Evolutionary conservation across 129 eudicot genomes (phyloP), one percentile per base, ranked within the genome.

Genomic region (Ambrosia trifida): DNA sequence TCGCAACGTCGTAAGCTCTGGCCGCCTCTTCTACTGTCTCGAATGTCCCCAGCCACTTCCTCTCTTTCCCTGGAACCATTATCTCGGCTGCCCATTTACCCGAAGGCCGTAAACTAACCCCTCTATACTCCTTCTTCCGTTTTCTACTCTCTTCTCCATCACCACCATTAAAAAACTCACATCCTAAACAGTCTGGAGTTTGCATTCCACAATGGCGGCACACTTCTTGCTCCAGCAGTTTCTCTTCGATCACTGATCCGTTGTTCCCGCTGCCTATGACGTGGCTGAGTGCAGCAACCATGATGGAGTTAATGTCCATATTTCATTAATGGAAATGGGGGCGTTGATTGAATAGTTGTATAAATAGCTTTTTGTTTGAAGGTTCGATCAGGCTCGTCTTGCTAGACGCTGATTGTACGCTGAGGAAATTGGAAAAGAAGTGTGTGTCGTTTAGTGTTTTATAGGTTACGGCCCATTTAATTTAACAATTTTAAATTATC

Each of bases 21-120:
- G 68, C 68, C 4, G 68, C 68, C 31, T 62, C 68, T 38, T 62
- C 68, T 28, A 14, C 46, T 0, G 47, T 62, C 20, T 1, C 47
- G 16, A 1, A 62, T 5, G 68, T 62, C 68, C 68, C 68, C 9
- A 62, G n/a, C 68, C 68, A 62, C 68, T 62, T 35, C 16, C 68
- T 20, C 49, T 14, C 14, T 62, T 62, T 62, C 28, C 45, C 50
- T 0, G 50, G 46, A 14, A 35, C 68, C 68, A 62, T 62, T 12
- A 62, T 62, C 68, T 62, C 67, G 2, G 46, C 67, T 2, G 46
- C 46, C 67, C 67, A 62, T 6, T 62, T 62, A 11, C 68, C 46
- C 4, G 68, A 62, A 2, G 46, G 20, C 11, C 45, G 5, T 33
- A 33, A 62, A 33, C 30, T 62, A 14, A 62, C 49, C 16, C 68